phyloP scores from a whole-genome alignment of 768 basidiomycete genomes.

The Termitomyces sp. region DNA sequence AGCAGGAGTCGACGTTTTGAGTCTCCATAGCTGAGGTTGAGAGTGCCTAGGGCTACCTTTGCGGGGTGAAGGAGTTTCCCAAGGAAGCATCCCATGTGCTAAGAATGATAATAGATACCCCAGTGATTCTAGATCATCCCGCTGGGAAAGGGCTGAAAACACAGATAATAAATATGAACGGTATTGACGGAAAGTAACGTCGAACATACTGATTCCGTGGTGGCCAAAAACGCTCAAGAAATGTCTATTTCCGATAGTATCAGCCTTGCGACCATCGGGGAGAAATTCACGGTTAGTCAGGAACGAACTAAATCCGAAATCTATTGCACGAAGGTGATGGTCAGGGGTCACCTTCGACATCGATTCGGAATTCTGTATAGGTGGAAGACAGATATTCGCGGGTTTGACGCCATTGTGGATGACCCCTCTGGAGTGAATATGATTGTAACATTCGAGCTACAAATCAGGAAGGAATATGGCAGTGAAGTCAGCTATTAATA shows the following conservation, averaged over 20 bases:
- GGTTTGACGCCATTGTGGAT: slow-evolving; percentile 31
- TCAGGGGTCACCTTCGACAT: no score
- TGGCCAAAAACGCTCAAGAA: slow-evolving; percentile 29
- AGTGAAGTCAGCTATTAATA: neutral
- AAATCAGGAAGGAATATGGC: neutral
- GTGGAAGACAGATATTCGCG: slow-evolving; percentile 23
- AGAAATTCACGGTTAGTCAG: slow-evolving; percentile 11
- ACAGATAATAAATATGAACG: neutral
- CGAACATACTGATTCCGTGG: slow-evolving; percentile 25
- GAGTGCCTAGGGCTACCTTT: neutral
- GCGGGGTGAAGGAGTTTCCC: slow-evolving; percentile 13
- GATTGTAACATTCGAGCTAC: slow-evolving; percentile 24
- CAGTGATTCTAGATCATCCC: slow-evolving; percentile 34
- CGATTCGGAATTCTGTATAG: neutral
- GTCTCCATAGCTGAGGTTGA: slow-evolving; percentile 22
- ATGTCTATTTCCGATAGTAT: slow-evolving; percentile 24
- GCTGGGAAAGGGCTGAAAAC: slow-evolving; percentile 26
- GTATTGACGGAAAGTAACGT: neutral
- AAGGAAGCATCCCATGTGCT: slow-evolving; percentile 27
- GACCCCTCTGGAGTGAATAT: slow-evolving; percentile 22
- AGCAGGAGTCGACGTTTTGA: slow-evolving; percentile 26
- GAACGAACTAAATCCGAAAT: slow-evolving; percentile 7
- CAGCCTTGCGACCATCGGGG: slow-evolving; percentile 15
- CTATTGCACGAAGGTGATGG: neutral
- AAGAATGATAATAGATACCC: slow-evolving; percentile 32